Base-by-base conservation (phyloP, 306 rosid species). In the Trifolium repens region DNA sequence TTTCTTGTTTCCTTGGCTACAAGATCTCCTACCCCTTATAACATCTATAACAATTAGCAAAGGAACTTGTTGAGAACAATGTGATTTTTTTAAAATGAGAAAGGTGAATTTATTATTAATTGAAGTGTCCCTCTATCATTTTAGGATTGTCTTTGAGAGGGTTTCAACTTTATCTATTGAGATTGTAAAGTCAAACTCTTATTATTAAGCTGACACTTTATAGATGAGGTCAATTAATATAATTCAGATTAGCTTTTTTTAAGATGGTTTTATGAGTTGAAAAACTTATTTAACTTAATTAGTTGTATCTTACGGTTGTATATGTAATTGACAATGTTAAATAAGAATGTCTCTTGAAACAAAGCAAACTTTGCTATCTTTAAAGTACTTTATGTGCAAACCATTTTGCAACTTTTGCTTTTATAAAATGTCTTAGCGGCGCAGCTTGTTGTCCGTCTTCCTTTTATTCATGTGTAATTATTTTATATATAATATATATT, bases 1-100 rank as follows among this genome's bases (percentile, higher is more conserved):
- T 88, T 89, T 77, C 78, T 89, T 57, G 72, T 85, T 65, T 87
- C 90, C 50, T 82, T 91, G 80, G 88, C 85, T 72, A 77, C 81
- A 67, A 86, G 81, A 69, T 78, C 77, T 82, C 35, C 39, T 11
- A 13, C 34, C 14, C 32, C 15, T 37, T 64, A 65, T 52, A 16
- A 12, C 15, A 30, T 77, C 17, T 26, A 26, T 27, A 9, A 61
- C 52, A 72, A 60, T 52, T 37, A 9, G 67, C 63, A 72, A 44
- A 34, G 53, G 44, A 22, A 37, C 27, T 37, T 55, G 53, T 42
- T 83, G 49, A 65, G 24, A 75, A 65, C 53, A 76, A 60, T 54
- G 68, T 52, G 4, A 32, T 32, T 32, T 32, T 32, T 37, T 4
- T 4, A 32, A 32, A 32, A 32, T 32, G 5, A 32, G 35, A 32